Conservation (phyloP, 2,329 filamentous ascomycete genomes). For the Phoma herbarum region DNA sequence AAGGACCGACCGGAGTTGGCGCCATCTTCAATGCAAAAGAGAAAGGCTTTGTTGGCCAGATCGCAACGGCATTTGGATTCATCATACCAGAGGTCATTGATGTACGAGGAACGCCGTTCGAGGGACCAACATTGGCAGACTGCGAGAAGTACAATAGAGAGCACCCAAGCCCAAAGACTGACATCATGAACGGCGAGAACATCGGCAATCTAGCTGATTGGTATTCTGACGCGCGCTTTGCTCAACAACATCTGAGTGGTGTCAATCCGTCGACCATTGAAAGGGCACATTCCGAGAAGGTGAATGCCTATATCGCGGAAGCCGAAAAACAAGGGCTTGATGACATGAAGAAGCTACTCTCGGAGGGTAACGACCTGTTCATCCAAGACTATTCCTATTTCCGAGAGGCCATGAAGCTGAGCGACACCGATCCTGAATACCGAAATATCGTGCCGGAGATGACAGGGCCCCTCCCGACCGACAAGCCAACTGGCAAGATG, state of each 20-base stretch:
- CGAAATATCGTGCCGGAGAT: constrained; percentile 9
- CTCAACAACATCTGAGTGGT: constrained; percentile 20
- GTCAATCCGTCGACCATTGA: constrained; percentile 20
- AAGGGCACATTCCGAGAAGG: background rate
- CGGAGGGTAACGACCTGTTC: constrained; percentile 2
- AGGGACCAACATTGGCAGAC: constrained; percentile 17
- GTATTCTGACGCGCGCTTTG: constrained; percentile 21
- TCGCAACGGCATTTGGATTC: constrained; percentile 9
- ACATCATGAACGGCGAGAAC: constrained; percentile 22
- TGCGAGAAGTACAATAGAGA: constrained; percentile 20
- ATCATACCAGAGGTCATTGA: constrained; percentile 13
- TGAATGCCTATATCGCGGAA: constrained; percentile 5
- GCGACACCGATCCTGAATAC: constrained; percentile 2
- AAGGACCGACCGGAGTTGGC: constrained; percentile 4
- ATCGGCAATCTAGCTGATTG: constrained; percentile 17
- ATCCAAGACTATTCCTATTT: constrained; percentile 24
- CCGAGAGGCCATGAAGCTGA: constrained; percentile 11
- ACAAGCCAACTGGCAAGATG: constrained; percentile 9
- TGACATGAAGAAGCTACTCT: constrained; percentile 7
- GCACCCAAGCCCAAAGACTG: constrained; percentile 14
- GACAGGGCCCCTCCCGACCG: background rate
- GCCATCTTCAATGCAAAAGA: constrained; percentile 7
- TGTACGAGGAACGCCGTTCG: constrained; percentile 11
- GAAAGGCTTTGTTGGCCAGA: background rate
- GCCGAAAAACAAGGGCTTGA: constrained; percentile 10